Evolutionary conservation across 805 yeast species (phyloP).

Genomic region (Yarrowia keelungensis): DNA sequence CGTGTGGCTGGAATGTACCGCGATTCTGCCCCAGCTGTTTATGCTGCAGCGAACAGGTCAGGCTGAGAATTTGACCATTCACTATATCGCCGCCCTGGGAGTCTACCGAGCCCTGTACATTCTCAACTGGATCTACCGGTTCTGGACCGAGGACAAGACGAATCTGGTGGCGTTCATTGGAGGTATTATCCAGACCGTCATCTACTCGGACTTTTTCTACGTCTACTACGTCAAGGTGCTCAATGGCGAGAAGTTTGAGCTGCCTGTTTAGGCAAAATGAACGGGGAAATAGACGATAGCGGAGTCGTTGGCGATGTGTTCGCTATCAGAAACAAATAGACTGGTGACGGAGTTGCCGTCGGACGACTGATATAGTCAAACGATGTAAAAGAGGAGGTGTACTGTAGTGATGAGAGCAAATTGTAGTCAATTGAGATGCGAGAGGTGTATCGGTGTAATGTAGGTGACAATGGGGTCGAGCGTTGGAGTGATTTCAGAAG

Average conservation of each 20-base stretch:
- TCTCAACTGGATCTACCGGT: slow-evolving; percentile 95
- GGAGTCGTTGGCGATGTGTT: too few species aligned
- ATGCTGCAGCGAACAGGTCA: slow-evolving; percentile 89
- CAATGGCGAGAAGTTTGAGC: slow-evolving; percentile 75
- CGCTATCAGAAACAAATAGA: too few species aligned
- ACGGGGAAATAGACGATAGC: too few species aligned
- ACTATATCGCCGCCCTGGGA: slow-evolving; percentile 94
- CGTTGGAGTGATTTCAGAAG: too few species aligned
- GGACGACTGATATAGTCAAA: too few species aligned
- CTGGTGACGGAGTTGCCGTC: too few species aligned
- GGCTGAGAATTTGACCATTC: slow-evolving; percentile 85
- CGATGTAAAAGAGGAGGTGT: too few species aligned
- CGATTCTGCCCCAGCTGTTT: slow-evolving; percentile 91
- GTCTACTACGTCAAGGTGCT: slow-evolving; percentile 81
- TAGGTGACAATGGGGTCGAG: too few species aligned
- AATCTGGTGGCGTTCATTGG: slow-evolving; percentile 77
- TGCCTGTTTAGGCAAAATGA: slow-evolving; percentile 58
- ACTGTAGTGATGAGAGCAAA: too few species aligned
- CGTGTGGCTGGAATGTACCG: slow-evolving; percentile 90
- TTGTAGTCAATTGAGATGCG: too few species aligned
- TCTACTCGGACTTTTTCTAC: slow-evolving; percentile 96
- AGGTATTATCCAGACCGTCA: slow-evolving; percentile 82
- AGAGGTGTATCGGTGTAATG: too few species aligned
- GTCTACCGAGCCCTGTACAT: slow-evolving; percentile 86
- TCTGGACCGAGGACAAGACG: slow-evolving; percentile 63